Conservation (phyloP, 2,329 filamentous ascomycete genomes). For the Botrytis squamosa region DNA sequence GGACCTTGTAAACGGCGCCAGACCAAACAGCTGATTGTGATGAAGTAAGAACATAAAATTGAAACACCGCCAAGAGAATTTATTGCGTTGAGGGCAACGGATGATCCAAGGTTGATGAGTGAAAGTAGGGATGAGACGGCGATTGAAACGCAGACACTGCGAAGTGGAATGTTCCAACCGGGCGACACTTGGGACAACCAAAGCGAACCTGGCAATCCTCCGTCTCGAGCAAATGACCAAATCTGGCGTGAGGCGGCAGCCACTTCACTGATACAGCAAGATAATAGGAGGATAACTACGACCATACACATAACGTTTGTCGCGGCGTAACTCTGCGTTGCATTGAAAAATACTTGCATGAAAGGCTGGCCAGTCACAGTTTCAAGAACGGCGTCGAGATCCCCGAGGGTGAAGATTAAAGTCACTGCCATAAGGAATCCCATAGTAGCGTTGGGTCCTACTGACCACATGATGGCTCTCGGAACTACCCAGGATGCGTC, state of each 20-base stretch:
- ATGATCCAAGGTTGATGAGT: slow-evolving; percentile 50
- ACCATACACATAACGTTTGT: slow-evolving; percentile 48
- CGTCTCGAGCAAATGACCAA: slow-evolving; percentile 46
- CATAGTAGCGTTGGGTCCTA: slow-evolving; percentile 41
- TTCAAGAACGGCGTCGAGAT: slow-evolving; percentile 36
- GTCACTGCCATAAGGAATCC: slow-evolving; percentile 44
- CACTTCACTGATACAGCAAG: slow-evolving; percentile 41
- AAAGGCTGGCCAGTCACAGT: slow-evolving; percentile 39
- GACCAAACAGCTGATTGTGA: slow-evolving; percentile 44
- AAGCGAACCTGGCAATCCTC: slow-evolving; percentile 42
- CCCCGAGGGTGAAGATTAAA: slow-evolving; percentile 42
- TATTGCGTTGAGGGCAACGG: slow-evolving; percentile 52
- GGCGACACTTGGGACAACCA: slow-evolving; percentile 41
- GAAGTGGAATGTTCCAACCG: slow-evolving; percentile 25
- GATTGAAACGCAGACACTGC: slow-evolving; percentile 25
- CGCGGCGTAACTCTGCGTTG: slow-evolving; percentile 38
- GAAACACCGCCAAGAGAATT: slow-evolving; percentile 49
- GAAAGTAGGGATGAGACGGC: slow-evolving; percentile 22
- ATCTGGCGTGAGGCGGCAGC: slow-evolving; percentile 41
- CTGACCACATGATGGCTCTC: slow-evolving; percentile 42
- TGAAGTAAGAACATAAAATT: slow-evolving; percentile 51
- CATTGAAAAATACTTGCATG: slow-evolving; percentile 38
- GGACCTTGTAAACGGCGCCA: slow-evolving; percentile 40
- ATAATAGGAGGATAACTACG: slow-evolving; percentile 42
- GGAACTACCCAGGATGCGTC: slow-evolving; percentile 49